A percentile compares a stretch with the other conserved stretches of the same genome.
These are phyloP conservation scores for Phytophthora europaea DNA, from an alignment of 352 stramenopile genomes.

Conservation along the genomic window DNA sequence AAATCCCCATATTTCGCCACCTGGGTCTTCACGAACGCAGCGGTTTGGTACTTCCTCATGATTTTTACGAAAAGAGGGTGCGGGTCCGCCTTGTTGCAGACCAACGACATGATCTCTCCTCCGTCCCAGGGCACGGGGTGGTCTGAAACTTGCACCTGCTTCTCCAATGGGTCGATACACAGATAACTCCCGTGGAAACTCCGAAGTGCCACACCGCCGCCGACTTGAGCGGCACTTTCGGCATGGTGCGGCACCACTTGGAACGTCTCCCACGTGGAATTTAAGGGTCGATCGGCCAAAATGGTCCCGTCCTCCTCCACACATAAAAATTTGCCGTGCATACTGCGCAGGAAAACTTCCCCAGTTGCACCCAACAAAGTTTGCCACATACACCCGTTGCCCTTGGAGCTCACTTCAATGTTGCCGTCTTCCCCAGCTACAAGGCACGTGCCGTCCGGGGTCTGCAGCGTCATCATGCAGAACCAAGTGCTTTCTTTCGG, in stretches of 20 bases:
- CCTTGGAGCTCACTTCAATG: slow-evolving; percentile 51
- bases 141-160: slow-evolving; percentile 36
- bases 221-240: slow-evolving; percentile 15
- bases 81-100: slow-evolving; percentile 72
- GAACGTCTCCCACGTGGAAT: slow-evolving; percentile 92
- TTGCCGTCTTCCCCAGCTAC: slow-evolving; percentile 73
- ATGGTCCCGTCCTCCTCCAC: slow-evolving; percentile 81
- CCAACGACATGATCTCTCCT: slow-evolving; percentile 74
- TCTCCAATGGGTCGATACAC: slow-evolving; percentile 61
- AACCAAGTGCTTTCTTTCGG: slow-evolving; percentile 72
- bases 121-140: slow-evolving; percentile 78
- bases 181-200: slow-evolving; percentile 87
- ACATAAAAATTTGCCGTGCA: slow-evolving; percentile 87
- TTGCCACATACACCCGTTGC: slow-evolving; percentile 75
- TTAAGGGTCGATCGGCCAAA: slow-evolving; percentile 71
- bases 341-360: slow-evolving; percentile 79
- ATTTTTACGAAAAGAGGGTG: slow-evolving; percentile 72
- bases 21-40: slow-evolving; percentile 60
- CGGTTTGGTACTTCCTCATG: slow-evolving; percentile 82
- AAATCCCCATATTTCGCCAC: slow-evolving; percentile 56
- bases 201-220: slow-evolving; percentile 69
- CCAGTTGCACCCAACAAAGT: slow-evolving; percentile 64
- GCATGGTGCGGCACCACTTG: slow-evolving; percentile 73
- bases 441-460: slow-evolving; percentile 71
- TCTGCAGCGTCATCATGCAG: slow-evolving; percentile 80